phyloP scores from a whole-genome alignment of 2,329 filamentous ascomycete species.

The Corniculantispora saksenae region DNA sequence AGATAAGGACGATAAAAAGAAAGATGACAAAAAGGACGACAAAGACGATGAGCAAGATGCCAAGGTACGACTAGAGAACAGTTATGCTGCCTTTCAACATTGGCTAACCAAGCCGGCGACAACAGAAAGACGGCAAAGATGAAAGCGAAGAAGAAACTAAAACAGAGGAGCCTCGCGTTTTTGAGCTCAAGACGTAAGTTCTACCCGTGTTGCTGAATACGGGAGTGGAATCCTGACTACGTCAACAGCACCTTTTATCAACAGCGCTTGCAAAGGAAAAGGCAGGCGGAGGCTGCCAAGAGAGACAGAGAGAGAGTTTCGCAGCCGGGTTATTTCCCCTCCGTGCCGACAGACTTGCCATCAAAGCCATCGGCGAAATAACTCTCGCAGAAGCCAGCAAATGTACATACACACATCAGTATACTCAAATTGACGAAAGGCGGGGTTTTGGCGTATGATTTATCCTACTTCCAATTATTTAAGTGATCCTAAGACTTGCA shows the following conservation, averaged over 20 bases:
- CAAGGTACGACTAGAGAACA: conserved; percentile 25
- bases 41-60: conserved; percentile 40
- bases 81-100: background rate
- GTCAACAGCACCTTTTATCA: conserved; percentile 75
- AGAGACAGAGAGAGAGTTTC: conserved; percentile 78
- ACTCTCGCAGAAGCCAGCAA: conserved; percentile 29
- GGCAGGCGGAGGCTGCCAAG: conserved; percentile 57
- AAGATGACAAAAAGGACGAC: conserved; percentile 46
- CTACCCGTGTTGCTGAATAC: background rate
- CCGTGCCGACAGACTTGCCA: conserved; percentile 69
- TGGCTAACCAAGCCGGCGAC: background rate
- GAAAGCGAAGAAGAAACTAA: conserved; percentile 20
- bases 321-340: conserved; percentile 80
- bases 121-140: conserved; percentile 27
- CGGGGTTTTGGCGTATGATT: too few species aligned
- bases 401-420: background rate
- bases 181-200: conserved; percentile 74
- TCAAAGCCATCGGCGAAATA: conserved; percentile 56
- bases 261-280: conserved; percentile 75
- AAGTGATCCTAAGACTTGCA: too few species aligned
- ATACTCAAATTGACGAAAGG: too few species aligned
- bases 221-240: background rate
- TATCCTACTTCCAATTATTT: too few species aligned
- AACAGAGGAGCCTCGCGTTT: conserved; percentile 76
- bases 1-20: conserved; percentile 48